A percentile compares a stretch with the other conserved stretches of the same genome.
Conservation (phyloP, 2,329 filamentous ascomycete genomes). For the Escovopsis weberi region DNA sequence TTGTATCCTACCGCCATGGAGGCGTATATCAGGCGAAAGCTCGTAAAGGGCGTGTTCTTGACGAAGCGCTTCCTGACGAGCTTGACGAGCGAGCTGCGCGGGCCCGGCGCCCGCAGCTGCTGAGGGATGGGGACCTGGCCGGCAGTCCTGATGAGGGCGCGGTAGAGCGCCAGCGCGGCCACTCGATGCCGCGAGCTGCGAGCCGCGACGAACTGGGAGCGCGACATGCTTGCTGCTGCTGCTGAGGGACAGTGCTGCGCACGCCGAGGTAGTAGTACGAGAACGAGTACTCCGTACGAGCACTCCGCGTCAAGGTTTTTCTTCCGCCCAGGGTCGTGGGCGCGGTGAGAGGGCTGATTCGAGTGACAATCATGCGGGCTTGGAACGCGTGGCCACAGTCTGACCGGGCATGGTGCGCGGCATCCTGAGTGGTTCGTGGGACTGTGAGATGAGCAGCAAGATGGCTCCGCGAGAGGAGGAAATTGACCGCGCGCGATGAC, state of each 20-base stretch:
- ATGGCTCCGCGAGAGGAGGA: too few relatives aligned
- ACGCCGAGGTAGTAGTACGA: background rate
- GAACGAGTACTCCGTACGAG: too few relatives aligned
- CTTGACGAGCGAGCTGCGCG: constrained; percentile 33
- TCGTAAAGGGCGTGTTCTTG: constrained; percentile 42
- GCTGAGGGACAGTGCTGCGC: background rate
- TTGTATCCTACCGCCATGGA: constrained; percentile 56
- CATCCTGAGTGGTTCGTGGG: too few relatives aligned
- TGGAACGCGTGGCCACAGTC: too few relatives aligned
- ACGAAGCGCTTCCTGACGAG: constrained; percentile 49
- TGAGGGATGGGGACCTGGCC: constrained; percentile 36
- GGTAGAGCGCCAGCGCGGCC: constrained; percentile 55
- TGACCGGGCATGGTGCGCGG: too few relatives aligned
- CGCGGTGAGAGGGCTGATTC: background rate
- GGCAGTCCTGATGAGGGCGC: constrained; percentile 49
- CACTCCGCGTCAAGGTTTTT: background rate
- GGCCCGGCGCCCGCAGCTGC: constrained; percentile 19
- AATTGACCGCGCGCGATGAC: too few relatives aligned
- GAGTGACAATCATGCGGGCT: too few relatives aligned
- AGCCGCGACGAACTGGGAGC: constrained; percentile 28
- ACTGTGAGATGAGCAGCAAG: too few relatives aligned
- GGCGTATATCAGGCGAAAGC: constrained; percentile 43
- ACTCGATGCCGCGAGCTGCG: constrained; percentile 36
- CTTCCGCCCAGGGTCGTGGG: background rate
- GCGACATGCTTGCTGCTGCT: constrained; percentile 11